A percentile compares a stretch with the other conserved stretches of the same genome.
Evolutionary conservation across 345 rosid species (phyloP).

Genomic region (Sisymbrium altissimum): DNA sequence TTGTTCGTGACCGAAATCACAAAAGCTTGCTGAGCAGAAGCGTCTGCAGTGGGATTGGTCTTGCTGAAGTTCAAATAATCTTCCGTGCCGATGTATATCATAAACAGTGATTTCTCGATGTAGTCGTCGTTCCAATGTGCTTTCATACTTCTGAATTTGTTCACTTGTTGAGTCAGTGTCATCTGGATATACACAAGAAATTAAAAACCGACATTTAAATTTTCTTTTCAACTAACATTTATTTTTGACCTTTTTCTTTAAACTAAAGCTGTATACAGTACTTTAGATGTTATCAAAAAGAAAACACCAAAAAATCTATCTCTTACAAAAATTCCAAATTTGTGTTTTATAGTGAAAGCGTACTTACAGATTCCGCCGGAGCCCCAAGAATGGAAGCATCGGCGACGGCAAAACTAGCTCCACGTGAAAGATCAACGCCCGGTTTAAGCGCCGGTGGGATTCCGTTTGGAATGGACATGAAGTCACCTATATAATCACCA

Average conservation of each 20-base stretch:
- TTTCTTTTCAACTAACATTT: too few relatives aligned
- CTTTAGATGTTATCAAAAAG: too few relatives aligned
- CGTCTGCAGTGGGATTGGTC: neutral
- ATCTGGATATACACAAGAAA: too few relatives aligned
- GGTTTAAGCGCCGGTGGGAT: slow-evolving; percentile 24
- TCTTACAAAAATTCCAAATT: neutral
- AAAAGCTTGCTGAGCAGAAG: slow-evolving; percentile 25
- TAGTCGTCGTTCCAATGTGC: slow-evolving; percentile 6
- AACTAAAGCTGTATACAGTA: neutral
- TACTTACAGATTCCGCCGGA: slow-evolving; percentile 17
- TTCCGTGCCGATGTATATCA: slow-evolving; percentile 27
- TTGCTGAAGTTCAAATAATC: slow-evolving; percentile 27
- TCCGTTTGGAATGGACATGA: slow-evolving; percentile 22
- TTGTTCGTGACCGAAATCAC: slow-evolving; percentile 11
- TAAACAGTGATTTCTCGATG: slow-evolving; percentile 12
- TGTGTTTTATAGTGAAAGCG: neutral
- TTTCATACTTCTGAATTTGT: neutral
- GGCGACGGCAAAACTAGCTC: slow-evolving; percentile 29
- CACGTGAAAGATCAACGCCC: slow-evolving; percentile 9
- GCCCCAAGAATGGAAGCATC: slow-evolving; percentile 23
- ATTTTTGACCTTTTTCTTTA: neutral
- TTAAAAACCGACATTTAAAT: neutral
- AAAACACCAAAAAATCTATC: neutral
- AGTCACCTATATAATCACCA: slow-evolving; percentile 7
- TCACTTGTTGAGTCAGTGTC: slow-evolving; percentile 25